Base-by-base conservation (phyloP, 208 protist species). In the Leishmania guyanensis region DNA sequence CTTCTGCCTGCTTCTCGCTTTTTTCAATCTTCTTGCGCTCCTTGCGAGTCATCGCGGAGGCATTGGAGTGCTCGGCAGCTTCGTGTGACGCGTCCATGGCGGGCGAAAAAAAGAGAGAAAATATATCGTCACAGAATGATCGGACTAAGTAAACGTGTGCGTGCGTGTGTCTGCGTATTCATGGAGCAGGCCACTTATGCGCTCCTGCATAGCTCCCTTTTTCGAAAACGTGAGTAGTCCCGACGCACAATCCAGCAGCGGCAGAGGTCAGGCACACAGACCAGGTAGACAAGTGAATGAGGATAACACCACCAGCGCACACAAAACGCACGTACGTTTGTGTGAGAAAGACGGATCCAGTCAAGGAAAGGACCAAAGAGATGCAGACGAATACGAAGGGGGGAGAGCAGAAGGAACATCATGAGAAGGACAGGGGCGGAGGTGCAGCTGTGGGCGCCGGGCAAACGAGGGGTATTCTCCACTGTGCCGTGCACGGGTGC, bases 21-120 rank as follows among this genome's bases (percentile, higher is more conserved):
- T 93, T 94, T 74, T 95, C 92, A 29, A 83, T 71, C 48, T 84
- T 85, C 80, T 95, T 94, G 39, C 92, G 84, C n/a, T 95, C 91
- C 78, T 95, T 95, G 60, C 93, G 89, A 0, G 92, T 82, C 75
- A 95, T 74, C 26, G 66, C 77, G 22, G 77, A 39, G 17, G 6
- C 75, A 12, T 66, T 33, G 10, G 39, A 56, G 17, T 51, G 26
- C 76, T 62, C 76, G 17, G 48, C 75, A 68, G 74, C 69, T 9
- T 39, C 78, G 60, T 74, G 68, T 0, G 53, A 33, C 14, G 75
- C 14, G 46, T 78, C 78, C 70, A 80, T 75, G 22, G 51, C n/a
- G 6, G 10, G n/a, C 6, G 22, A 17, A 33, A 58, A 65, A 65
- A 6, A 29, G 1, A 29, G 9, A 33, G 33, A 9, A 48, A 53